Base-by-base conservation (phyloP, 2,329 filamentous ascomycete species). In the Dothideomycetes sp. region DNA sequence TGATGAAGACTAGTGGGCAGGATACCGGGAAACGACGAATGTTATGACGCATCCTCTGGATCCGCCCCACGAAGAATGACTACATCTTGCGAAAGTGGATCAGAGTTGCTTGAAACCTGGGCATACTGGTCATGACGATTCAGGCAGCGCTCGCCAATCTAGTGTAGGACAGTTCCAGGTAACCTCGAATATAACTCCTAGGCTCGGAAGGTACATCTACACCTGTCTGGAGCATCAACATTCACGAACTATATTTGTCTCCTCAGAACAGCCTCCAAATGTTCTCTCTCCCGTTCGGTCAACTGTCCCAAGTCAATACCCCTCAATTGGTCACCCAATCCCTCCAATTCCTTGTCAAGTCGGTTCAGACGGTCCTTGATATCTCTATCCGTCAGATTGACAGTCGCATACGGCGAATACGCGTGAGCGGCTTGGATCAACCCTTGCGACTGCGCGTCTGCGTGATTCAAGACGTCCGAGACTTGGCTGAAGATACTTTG, bases 351-450 rank as follows among this genome's bases (percentile, higher is more conserved):
- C 22, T 42, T 42, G 42, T 65, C 63, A 44, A 66, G 49, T 11
- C 44, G 44, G 18, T 57, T 56, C 40, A 67, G 15, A 17, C 52
- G 49, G 4, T 45, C 48, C 19, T 62, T 47, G 7, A 49, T 29
- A 7, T 45, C 45, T 9, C 29, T 37, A 22, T 56, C 52, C 4
- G 49, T 45, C 3, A 56, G 38, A 9, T 44, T 45, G 2, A 52
- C 36, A 3, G 31, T 44, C 1, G 41, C 45, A 30, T 41, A 49
- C 10, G 42, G 35, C 16, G 54, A 51, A 31, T 64, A 55, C n/a
- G 53, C 52, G 44, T 60, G 63, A 19, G 67, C 45, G 4, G 57
- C 58, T 14, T 51, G 47, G 15, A 61, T 38, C 30, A 68, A 49
- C 19, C 52, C 54, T n/a, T 56, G 52, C 34, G 60, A 19, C 22